phyloP scores from a whole-genome alignment of 352 stramenopile species.

The Pythium dissotocum region DNA sequence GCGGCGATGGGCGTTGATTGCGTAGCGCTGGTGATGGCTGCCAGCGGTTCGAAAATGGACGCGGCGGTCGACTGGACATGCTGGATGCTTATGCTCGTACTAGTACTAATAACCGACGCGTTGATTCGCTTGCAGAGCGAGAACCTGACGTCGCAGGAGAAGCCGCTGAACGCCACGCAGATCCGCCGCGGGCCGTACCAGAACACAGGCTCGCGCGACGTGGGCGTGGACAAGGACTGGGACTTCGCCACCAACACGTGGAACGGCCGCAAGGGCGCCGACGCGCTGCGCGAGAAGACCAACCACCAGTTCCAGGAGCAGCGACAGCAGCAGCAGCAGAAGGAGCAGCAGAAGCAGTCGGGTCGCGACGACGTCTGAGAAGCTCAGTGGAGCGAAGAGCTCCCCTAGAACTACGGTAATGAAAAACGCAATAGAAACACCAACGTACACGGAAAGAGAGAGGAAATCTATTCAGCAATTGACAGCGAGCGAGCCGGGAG shows the following conservation, averaged over 20 bases:
- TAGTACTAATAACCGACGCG: no score
- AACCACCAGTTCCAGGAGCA: conserved; percentile 15
- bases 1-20: conserved; percentile 2
- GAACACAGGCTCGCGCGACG: conserved; percentile 80
- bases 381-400: no score
- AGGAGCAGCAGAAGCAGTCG: background rate
- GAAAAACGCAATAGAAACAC: conserved; percentile 1
- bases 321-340: conserved; percentile 1
- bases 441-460: background rate
- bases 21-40: background rate
- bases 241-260: conserved; percentile 74
- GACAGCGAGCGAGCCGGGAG: background rate
- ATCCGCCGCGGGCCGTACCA: conserved; percentile 81
- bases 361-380: background rate
- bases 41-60: background rate
- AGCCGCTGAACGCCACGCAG: conserved; percentile 66
- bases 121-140: conserved; percentile 29
- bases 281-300: conserved; percentile 31
- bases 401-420: background rate
- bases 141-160: conserved; percentile 60
- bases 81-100: background rate
- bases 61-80: background rate
- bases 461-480: background rate
- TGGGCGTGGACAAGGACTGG: conserved; percentile 81
- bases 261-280: conserved; percentile 42